Conservation (phyloP, 768 basidiomycete genomes). For the Cystoderma amianthinum region DNA sequence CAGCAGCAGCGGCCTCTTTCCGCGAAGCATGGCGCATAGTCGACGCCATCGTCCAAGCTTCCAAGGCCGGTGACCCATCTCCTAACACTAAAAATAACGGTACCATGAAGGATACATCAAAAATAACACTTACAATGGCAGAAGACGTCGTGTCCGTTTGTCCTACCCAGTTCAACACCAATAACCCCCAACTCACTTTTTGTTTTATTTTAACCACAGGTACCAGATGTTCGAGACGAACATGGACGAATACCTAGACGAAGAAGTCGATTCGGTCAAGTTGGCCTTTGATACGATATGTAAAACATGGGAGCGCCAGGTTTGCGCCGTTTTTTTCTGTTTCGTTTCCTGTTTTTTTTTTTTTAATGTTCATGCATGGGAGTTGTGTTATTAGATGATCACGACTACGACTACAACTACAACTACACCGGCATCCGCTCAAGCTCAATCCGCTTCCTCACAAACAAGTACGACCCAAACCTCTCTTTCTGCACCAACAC, state of each 20-base stretch:
- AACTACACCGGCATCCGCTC: too few species aligned
- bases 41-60: conserved; percentile 63
- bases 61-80: too few species aligned
- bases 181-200: conserved; percentile 3
- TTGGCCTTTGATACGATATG: conserved; percentile 68
- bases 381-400: too few species aligned
- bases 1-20: conserved; percentile 87
- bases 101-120: too few species aligned
- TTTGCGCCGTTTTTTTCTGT: conserved; percentile 18
- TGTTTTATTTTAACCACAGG: conserved; percentile 28
- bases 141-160: conserved; percentile 79
- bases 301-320: conserved; percentile 75
- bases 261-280: conserved; percentile 83
- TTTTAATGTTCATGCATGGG: too few species aligned
- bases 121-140: conserved; percentile 43
- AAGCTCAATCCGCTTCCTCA: background rate
- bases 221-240: conserved; percentile 93
- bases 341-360: too few species aligned
- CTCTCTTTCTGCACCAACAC: conserved; percentile 1
- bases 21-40: conserved; percentile 85
- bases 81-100: too few species aligned
- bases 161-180: background rate
- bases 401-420: too few species aligned
- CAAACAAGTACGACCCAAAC: background rate
- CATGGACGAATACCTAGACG: conserved; percentile 97